Conservation (phyloP, 2,329 filamentous ascomycete genomes). For the Diaporthe sp. region DNA sequence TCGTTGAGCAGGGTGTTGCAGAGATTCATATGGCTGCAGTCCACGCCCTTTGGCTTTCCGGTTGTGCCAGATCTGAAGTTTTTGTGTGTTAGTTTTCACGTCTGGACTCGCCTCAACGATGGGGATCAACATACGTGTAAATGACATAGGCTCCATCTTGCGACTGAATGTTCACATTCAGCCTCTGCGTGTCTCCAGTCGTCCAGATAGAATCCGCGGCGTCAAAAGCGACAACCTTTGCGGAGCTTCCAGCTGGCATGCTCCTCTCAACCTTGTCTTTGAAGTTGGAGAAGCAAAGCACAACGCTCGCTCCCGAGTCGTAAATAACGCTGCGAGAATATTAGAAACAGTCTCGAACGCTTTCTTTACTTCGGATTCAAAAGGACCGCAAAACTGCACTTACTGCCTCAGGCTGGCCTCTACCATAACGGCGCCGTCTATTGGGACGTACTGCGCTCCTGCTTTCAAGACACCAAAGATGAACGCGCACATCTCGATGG, state of each 20-base stretch:
- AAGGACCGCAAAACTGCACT: conserved; percentile 64
- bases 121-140: conserved; percentile 56
- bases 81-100: neutral
- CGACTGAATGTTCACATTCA: conserved; percentile 49
- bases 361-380: conserved; percentile 49
- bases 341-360: conserved; percentile 45
- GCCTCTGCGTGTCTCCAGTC: conserved; percentile 39
- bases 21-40: conserved; percentile 69
- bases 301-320: conserved; percentile 29
- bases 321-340: conserved; percentile 24
- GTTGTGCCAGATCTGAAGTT: conserved; percentile 64
- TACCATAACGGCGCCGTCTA: conserved; percentile 68
- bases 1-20: conserved; percentile 66
- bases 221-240: conserved; percentile 28
- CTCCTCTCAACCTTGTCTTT: conserved; percentile 35
- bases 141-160: conserved; percentile 62
- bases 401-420: conserved; percentile 64
- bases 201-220: conserved; percentile 36
- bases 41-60: conserved; percentile 70
- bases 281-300: conserved; percentile 21
- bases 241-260: conserved; percentile 18
- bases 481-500: conserved; percentile 68
- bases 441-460: conserved; percentile 71
- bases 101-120: rapidly evolving
- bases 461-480: conserved; percentile 70